Evolutionary conservation across 1,139 yeast species (phyloP).

Genomic region (Wickerhamomyces sp.): DNA sequence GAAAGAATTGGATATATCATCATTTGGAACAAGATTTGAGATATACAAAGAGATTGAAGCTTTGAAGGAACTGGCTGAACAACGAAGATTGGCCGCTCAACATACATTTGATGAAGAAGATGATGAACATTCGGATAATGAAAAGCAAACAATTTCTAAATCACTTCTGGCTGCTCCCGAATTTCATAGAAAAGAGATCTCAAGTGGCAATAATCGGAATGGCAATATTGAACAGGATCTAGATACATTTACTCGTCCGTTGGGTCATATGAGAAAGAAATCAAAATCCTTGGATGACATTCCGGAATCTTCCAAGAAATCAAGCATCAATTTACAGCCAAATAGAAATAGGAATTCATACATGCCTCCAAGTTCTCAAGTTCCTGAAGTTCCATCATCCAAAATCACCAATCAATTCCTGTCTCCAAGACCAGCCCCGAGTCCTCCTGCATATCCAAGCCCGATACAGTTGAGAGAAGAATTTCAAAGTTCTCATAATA

Average conservation of each 20-base stretch:
- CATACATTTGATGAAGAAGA: constrained; percentile 10
- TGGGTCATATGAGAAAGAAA: constrained; percentile 39
- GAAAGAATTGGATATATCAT: constrained; percentile 85
- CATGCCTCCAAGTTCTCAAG: constrained; percentile 23
- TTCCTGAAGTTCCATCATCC: constrained; percentile 14
- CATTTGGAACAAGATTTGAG: constrained; percentile 94
- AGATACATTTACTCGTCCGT: constrained; percentile 21
- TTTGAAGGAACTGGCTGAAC: constrained; percentile 32
- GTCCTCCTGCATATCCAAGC: constrained; percentile 47
- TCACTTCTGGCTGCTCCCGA: constrained; percentile 7
- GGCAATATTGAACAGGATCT: constrained; percentile 9
- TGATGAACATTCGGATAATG: constrained; percentile 4
- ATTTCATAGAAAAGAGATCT: not conserved
- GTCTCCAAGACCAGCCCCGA: constrained; percentile 64
- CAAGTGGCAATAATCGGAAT: not conserved
- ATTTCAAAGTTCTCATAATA: constrained; percentile 7
- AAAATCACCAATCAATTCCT: constrained; percentile 30
- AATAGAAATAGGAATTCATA: constrained; percentile 15
- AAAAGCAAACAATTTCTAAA: not conserved
- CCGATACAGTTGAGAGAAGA: constrained; percentile 32
- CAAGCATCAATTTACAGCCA: constrained; percentile 4
- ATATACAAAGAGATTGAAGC: constrained; percentile 84
- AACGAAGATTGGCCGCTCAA: not conserved
- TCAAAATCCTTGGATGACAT: constrained; percentile 52
- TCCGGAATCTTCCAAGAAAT: constrained; percentile 18